Evolutionary conservation across 805 yeast genomes (phyloP), one percentile per base, ranked within the genome.

Genomic region (Debaryomyces hansenii): DNA sequence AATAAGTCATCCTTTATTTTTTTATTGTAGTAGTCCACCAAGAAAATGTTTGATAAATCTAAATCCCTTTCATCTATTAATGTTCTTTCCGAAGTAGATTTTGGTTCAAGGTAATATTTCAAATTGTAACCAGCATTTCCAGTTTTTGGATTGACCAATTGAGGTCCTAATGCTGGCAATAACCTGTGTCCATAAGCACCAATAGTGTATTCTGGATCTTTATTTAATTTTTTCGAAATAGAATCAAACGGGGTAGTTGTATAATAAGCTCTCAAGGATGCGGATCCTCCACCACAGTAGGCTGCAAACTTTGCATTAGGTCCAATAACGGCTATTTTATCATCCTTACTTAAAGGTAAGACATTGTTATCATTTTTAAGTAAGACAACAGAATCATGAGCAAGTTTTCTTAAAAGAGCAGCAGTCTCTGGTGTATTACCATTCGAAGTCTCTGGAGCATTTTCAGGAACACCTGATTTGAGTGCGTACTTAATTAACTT

Each of bases 201-300:
- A 16, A 64, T 50, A 8, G 67, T 32, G 43, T 67, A 69, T 21
- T 54, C 51, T 27, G 65, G 62, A 5, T 46, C 20, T 14, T 50
- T 44, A 8, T 57, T 51, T 14, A 54, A 45, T 39, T 57, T 58
- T 10, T 48, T 37, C 6, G 38, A 27, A 37, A 59, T 58, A 20
- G 54, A 42, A 37, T 59, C 62, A 40, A 38, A 60, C 2, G 68
- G 68, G 7, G 69, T 62, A 12, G 63, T 58, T 9, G 55, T 47
- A 49, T 60, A 57, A 48, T 64, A 63, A 4, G 67, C 57, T 16
- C 51, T 51, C 24, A 64, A 51, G 16, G 63, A 48, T 8, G 70
- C 69, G 5, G 68, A 62, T 4, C 70, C 70, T n/a, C 70, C 70
- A 10, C 70, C 70, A 48, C 66, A 57, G 45, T 55, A 61, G 28